A percentile compares a stretch with the other conserved stretches of the same genome.
phyloP scores from a whole-genome alignment of 768 basidiomycete species.

The Leccinum longicurvipes region DNA sequence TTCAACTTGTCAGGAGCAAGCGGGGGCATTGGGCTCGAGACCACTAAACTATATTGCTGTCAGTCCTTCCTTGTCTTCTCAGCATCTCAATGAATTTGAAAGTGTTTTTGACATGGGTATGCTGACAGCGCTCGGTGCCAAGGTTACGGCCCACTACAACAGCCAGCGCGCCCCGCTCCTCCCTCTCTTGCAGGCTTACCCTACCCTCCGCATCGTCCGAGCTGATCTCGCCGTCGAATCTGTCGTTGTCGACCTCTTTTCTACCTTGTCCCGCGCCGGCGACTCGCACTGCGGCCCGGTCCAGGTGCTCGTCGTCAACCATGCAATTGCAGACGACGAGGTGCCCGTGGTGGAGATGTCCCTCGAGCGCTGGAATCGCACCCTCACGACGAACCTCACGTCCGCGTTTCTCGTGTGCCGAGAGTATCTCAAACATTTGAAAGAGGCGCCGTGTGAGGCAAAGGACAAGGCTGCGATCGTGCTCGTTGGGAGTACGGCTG shows the following conservation, averaged over 20 bases:
- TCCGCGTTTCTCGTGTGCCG: constrained; percentile 60
- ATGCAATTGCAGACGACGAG: constrained; percentile 47
- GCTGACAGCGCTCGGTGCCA: constrained; percentile 54
- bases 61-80: constrained; percentile 12
- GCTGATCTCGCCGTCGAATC: constrained; percentile 55
- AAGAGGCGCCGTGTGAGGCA: constrained; percentile 30
- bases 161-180: constrained; percentile 42
- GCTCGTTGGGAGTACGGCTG: constrained; percentile 65
- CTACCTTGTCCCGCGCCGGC: constrained; percentile 26
- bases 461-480: constrained; percentile 58
- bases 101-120: neutral
- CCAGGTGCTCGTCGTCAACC: constrained; percentile 60
- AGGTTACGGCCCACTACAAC: constrained; percentile 68
- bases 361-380: constrained; percentile 58
- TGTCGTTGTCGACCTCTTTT: constrained; percentile 49
- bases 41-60: constrained; percentile 53
- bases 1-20: constrained; percentile 48
- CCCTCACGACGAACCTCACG: constrained; percentile 59
- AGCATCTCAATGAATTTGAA: neutral
- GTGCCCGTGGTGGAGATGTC: constrained; percentile 54
- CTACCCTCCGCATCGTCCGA: constrained; percentile 34
- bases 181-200: constrained; percentile 38
- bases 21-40: constrained; percentile 69
- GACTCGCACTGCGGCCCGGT: constrained; percentile 39
- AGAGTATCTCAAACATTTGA: constrained; percentile 52